These are phyloP conservation scores for Nakaseomyces nivariensis DNA, from an alignment of 1,139 yeast genomes.

Conservation along the genomic window DNA sequence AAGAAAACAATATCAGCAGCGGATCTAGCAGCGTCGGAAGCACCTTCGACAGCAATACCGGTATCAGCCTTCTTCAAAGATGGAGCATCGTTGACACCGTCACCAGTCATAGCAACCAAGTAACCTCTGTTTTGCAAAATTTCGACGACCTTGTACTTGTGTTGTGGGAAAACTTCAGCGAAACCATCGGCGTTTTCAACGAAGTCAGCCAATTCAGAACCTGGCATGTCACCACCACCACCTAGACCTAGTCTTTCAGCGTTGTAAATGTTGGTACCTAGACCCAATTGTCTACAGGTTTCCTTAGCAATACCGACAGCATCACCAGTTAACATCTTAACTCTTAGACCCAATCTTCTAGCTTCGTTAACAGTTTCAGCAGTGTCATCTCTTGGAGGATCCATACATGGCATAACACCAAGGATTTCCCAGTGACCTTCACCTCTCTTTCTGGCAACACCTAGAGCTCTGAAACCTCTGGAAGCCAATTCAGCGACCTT, in stretches of 20 bases:
- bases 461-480: constrained; percentile 97
- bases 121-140: constrained; percentile 60
- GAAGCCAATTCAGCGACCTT: constrained; percentile 96
- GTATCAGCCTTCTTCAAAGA: constrained; percentile 94
- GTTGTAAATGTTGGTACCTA: constrained; percentile 94
- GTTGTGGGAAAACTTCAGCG: constrained; percentile 97
- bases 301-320: constrained; percentile 99
- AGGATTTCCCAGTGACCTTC: constrained; percentile 98
- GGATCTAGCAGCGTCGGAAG: constrained; percentile 92
- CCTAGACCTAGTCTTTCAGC: constrained; percentile 95
- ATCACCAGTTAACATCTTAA: constrained; percentile 98
- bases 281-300: constrained; percentile 95
- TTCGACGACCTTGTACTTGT: constrained; percentile 66
- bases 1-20: constrained; percentile 95
- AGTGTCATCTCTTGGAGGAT: constrained; percentile 98
- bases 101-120: constrained; percentile 98
- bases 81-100: constrained; percentile 96
- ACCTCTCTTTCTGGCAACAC: constrained; percentile 99
- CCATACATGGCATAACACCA: constrained; percentile 98
- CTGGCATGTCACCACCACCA: constrained; percentile 94
- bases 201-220: constrained; percentile 91
- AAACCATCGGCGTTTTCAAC: constrained; percentile 96
- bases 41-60: constrained; percentile 97
- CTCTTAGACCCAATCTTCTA: constrained; percentile 85
- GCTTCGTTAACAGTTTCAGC: constrained; percentile 94